phyloP scores from a whole-genome alignment of 176 grass and related monocot genomes.

The Tillandsia fasciculata region DNA sequence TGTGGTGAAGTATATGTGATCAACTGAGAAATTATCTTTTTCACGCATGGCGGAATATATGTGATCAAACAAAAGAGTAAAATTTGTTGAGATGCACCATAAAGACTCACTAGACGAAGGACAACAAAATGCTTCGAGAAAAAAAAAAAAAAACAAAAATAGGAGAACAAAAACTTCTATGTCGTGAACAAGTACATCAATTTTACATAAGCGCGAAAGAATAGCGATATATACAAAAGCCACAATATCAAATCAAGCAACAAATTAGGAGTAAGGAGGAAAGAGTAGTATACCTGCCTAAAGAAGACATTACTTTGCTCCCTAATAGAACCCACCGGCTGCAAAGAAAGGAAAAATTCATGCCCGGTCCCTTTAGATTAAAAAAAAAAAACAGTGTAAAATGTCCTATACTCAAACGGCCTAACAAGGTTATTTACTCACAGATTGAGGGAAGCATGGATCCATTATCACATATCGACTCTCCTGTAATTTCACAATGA shows the following conservation, averaged over 20 bases:
- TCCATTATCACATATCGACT: constrained; percentile 91
- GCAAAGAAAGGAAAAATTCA: constrained; percentile 16
- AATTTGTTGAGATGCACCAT: no score
- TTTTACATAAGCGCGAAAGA: background rate
- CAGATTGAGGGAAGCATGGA: constrained; percentile 51
- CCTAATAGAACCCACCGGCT: constrained; percentile 75
- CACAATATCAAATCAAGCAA: background rate
- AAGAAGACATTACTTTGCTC: constrained; percentile 88
- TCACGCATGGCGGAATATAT: no score
- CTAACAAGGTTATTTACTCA: constrained; percentile 28
- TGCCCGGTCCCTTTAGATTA: constrained; percentile 8
- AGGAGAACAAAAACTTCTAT: no score
- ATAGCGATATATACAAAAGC: background rate
- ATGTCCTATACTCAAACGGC: background rate
- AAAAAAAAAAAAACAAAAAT: no score
- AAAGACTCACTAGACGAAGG: no score
- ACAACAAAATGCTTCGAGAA: no score
- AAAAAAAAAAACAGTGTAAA: constrained; percentile 9
- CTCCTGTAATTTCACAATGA: constrained; percentile 44
- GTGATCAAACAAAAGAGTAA: no score
- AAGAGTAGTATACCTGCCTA: constrained; percentile 57
- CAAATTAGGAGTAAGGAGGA: background rate
- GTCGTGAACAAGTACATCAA: no score
- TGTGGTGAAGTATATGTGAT: no score
- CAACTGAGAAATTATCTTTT: no score